Base-by-base conservation (phyloP, 345 rosid genomes). In the Reutealis trisperma region DNA sequence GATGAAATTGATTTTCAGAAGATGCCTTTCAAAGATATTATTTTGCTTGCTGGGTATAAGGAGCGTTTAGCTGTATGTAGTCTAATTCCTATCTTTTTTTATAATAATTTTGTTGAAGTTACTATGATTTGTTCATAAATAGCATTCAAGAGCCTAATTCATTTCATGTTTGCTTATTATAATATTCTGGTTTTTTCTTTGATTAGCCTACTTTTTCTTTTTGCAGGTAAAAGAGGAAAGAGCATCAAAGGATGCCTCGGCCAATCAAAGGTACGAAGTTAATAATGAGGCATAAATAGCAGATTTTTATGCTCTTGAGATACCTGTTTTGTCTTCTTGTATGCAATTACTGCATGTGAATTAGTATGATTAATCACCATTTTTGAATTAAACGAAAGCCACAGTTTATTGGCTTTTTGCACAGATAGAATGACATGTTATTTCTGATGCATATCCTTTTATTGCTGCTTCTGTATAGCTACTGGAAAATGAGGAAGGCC, bases 21-120 rank as follows among this genome's bases (percentile, higher is more conserved):
- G 64, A 83, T 93, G 84, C 89, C 87, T 70, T 72, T 93, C 69
- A 89, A 70, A 78, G 97, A 96, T 84, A 83, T 93, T 83, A 89
- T 93, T 81, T 80, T 87, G 65, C 84, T 92, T 68, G 93, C 88
- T 21, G 92, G 84, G 78, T 83, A 89, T 63, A 90, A 81, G 82
- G 96, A 93, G 84, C 83, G 77, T 65, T 8, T 89, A 84, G 88
- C 83, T 86, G 97, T 94, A 84, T 27, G 71, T 63, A 19, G 37
- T 63, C 57, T 24, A 12, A 44, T 67, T 69, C 22, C 27, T 54
- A 76, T 6, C 63, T 25, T 16, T 30, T 57, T 7, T 16, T 30
- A 42, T 47, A 0, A 2, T 32, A 12, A 21, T 63, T 61, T 70
- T 72, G 24, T 18, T 70, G 44, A 70, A 32, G 27, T 72, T 57